A percentile compares a stretch with the other conserved stretches of the same genome.
These are phyloP conservation scores for Phytophthora idaei DNA, from an alignment of 352 stramenopile species.

Conservation along the genomic window DNA sequence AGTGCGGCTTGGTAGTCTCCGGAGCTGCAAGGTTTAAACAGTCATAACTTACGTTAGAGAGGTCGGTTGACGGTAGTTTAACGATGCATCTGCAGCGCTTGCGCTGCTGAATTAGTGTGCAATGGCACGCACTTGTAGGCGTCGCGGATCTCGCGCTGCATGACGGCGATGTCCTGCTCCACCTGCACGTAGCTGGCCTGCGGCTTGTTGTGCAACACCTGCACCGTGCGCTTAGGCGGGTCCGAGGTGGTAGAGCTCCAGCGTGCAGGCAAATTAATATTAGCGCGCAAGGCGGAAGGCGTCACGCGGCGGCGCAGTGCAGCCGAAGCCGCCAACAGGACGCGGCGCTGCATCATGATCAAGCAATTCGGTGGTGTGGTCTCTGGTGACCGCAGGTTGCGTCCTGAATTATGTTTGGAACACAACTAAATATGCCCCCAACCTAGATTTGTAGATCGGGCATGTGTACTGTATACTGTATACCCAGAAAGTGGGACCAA, in stretches of 20 bases:
- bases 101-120: neutral
- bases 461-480: no score
- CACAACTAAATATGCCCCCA: neutral
- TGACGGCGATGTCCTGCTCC: constrained; percentile 79
- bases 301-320: constrained; percentile 16
- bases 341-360: constrained; percentile 23
- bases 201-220: constrained; percentile 69
- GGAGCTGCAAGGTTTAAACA: constrained; percentile 38
- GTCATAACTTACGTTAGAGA: constrained; percentile 36
- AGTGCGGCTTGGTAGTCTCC: constrained; percentile 71
- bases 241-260: constrained; percentile 21
- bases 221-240: constrained; percentile 38
- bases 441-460: no score
- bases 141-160: constrained; percentile 85
- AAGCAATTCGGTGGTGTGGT: constrained; percentile 27
- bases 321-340: constrained; percentile 18
- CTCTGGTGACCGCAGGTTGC: constrained; percentile 13
- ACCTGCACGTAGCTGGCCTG: constrained; percentile 64
- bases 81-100: constrained; percentile 3
- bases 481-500: no score
- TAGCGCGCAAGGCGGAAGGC: constrained; percentile 2
- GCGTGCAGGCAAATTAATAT: neutral
- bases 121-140: constrained; percentile 70
- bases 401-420: neutral
- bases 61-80: neutral